These are phyloP conservation scores for Gastrolobium bilobum DNA, from an alignment of 306 rosid genomes.

Conservation along the genomic window DNA sequence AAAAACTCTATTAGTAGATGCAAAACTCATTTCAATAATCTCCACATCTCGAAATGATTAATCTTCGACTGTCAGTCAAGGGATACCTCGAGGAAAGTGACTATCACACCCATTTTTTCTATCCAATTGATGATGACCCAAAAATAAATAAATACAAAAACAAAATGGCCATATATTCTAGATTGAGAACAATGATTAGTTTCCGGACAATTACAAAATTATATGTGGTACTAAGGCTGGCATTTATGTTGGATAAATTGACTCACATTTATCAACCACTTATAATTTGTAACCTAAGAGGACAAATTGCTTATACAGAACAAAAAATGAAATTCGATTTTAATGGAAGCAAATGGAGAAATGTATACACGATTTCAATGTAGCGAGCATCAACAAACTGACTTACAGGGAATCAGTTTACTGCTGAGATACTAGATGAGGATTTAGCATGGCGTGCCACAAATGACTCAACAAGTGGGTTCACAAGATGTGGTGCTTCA, in stretches of 20 bases:
- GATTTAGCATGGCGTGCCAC: conserved; percentile 85
- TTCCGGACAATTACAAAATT: not conserved
- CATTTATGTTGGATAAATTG: conserved; percentile 7
- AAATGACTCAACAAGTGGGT: conserved; percentile 88
- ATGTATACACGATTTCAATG: conserved; percentile 35
- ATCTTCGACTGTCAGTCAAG: too few species aligned
- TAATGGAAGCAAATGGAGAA: conserved; percentile 28
- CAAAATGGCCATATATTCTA: conserved; percentile 7
- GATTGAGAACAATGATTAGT: not conserved
- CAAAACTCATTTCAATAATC: too few species aligned
- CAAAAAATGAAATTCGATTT: conserved; percentile 26
- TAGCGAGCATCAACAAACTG: conserved; percentile 43
- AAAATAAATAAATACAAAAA: not conserved
- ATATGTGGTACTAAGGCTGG: conserved; percentile 2
- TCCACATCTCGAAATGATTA: too few species aligned
- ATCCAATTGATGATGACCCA: not conserved
- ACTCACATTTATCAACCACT: not conserved
- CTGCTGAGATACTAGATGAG: conserved; percentile 47
- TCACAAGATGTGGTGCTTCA: conserved; percentile 94
- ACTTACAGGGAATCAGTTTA: conserved; percentile 48
- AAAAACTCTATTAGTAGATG: too few species aligned
- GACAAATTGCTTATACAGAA: conserved; percentile 1
- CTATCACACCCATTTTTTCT: not conserved
- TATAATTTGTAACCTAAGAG: not conserved
- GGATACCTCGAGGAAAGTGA: not conserved